Conservation (phyloP, 2,329 filamentous ascomycete species). For the Diaporthe destruens region DNA sequence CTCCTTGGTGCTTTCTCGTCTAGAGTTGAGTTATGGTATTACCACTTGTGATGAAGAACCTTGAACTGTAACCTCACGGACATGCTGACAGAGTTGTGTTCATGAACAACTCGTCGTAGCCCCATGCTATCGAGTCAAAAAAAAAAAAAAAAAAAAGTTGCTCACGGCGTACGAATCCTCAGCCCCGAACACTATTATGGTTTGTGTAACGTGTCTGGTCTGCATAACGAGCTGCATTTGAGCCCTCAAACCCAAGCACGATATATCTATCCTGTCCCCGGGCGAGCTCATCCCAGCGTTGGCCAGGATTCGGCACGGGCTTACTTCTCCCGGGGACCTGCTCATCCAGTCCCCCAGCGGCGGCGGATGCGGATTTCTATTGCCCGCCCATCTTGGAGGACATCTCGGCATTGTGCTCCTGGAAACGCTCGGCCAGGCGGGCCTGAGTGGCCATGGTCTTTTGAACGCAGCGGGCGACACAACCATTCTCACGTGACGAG, state of each 20-base stretch:
- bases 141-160: neutral
- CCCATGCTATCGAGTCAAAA: neutral
- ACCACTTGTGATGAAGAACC: constrained; percentile 7
- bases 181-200: neutral
- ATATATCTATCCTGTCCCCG: neutral
- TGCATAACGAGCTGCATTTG: neutral
- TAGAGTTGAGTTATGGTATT: constrained; percentile 22
- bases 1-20: constrained; percentile 1
- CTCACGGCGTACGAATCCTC: neutral
- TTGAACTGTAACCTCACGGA: neutral
- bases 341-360: constrained; percentile 4
- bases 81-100: constrained; percentile 4
- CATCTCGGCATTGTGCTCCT: constrained; percentile 74
- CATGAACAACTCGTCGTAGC: neutral
- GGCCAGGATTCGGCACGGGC: neutral
- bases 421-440: constrained; percentile 91
- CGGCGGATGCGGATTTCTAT: constrained; percentile 47
- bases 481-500: constrained; percentile 87
- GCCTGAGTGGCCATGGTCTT: constrained; percentile 95
- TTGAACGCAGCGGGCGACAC: constrained; percentile 93
- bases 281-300: neutral
- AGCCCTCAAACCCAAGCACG: neutral
- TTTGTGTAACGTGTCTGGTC: neutral
- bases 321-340: neutral
- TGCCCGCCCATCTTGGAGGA: constrained; percentile 65